These are phyloP conservation scores for Magnaporthiopsis poae DNA, from an alignment of 2,329 filamentous ascomycete genomes.

Conservation along the genomic window DNA sequence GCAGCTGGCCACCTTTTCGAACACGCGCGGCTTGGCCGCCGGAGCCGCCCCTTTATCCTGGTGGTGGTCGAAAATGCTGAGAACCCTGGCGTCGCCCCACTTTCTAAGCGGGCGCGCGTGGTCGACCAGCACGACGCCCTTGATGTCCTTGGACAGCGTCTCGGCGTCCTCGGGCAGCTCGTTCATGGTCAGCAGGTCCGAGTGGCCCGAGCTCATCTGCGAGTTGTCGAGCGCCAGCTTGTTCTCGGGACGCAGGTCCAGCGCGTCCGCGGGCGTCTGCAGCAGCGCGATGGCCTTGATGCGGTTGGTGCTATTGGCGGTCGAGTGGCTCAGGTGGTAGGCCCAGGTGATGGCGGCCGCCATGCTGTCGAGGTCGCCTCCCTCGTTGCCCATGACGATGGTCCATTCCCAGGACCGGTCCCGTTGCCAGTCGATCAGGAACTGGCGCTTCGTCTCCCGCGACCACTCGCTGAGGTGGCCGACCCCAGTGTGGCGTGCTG, in stretches of 20 bases:
- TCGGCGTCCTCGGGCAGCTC: conserved; percentile 36
- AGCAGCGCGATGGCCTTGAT: conserved; percentile 36
- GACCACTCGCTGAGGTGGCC: conserved; percentile 40
- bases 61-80: conserved; percentile 37
- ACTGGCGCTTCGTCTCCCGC: conserved; percentile 33
- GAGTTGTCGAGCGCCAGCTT: conserved; percentile 33
- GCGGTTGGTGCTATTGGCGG: conserved; percentile 29
- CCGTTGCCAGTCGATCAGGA: conserved; percentile 36
- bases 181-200: conserved; percentile 35
- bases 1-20: conserved; percentile 33
- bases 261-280: conserved; percentile 33
- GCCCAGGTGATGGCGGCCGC: conserved; percentile 36
- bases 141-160: conserved; percentile 30
- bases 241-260: conserved; percentile 38
- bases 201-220: conserved; percentile 34
- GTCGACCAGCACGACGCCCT: conserved; percentile 36
- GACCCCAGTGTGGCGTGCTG: conserved; percentile 22
- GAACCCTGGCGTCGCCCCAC: conserved; percentile 32
- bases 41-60: conserved; percentile 30
- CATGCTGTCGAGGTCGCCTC: conserved; percentile 34
- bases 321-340: conserved; percentile 35
- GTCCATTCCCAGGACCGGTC: conserved; percentile 32
- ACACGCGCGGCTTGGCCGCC: conserved; percentile 31
- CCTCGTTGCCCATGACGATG: conserved; percentile 36
- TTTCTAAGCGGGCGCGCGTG: conserved; percentile 31